Evolutionary conservation across 164 flowering plant genomes (phyloP).

Genomic region (Stephania yunnanensis): DNA sequence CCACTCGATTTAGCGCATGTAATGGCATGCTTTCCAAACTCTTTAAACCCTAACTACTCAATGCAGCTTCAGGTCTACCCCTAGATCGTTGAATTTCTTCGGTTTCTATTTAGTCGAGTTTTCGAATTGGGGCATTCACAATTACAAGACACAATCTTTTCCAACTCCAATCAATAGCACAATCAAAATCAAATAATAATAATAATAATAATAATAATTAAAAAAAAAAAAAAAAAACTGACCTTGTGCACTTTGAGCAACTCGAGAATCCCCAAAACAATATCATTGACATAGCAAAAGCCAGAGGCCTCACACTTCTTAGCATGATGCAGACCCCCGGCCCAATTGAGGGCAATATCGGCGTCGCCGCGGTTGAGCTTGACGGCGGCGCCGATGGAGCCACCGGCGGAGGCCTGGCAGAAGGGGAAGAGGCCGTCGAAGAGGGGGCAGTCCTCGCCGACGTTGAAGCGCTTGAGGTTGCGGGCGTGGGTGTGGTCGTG

Average conservation of each 20-base stretch:
- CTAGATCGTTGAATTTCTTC: too few species aligned
- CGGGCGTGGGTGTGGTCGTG: conserved; percentile 29
- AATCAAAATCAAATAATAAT: too few species aligned
- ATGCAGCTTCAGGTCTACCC: too few species aligned
- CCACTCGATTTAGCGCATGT: too few species aligned
- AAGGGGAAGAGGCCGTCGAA: conserved; percentile 47
- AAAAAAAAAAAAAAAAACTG: too few species aligned
- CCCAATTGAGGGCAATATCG: conserved; percentile 61
- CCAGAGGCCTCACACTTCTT: conserved; percentile 65
- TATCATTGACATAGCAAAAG: conserved; percentile 59
- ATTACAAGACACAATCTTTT: too few species aligned
- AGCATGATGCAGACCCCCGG: conserved; percentile 60
- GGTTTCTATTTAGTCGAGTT: too few species aligned
- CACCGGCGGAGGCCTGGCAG: conserved; percentile 54
- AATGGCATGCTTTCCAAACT: too few species aligned
- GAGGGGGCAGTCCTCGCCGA: conserved; percentile 63
- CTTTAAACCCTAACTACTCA: too few species aligned
- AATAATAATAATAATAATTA: too few species aligned
- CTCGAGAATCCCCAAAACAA: conserved; percentile 57
- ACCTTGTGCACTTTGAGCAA: conserved; percentile 38
- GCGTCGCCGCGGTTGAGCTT: conserved; percentile 41
- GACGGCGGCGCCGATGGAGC: conserved; percentile 52
- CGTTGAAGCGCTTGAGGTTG: conserved; percentile 42
- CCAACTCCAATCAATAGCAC: too few species aligned
- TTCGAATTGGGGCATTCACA: too few species aligned